phyloP scores from a whole-genome alignment of 106 monocot species.

The Dendrobium catenatum region DNA sequence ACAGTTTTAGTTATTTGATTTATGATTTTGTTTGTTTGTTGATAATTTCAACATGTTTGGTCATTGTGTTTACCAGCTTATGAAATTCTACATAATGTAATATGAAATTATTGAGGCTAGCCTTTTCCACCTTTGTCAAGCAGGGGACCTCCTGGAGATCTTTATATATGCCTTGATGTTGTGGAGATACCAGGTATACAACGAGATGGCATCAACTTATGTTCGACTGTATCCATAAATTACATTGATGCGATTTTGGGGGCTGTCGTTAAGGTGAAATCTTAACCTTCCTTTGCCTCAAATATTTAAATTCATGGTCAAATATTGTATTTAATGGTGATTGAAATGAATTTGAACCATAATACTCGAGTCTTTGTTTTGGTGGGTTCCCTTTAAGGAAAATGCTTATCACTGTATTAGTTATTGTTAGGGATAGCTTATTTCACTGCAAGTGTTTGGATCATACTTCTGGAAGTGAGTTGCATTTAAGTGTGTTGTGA shows the following conservation, averaged over 20 bases:
- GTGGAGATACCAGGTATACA: constrained; percentile 81
- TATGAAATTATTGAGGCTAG: background rate
- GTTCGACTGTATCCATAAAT: constrained; percentile 68
- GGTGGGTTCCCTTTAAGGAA: background rate
- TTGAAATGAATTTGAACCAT: background rate
- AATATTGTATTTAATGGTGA: background rate
- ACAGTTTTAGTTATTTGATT: background rate
- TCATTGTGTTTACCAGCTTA: background rate
- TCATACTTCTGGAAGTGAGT: too few species aligned
- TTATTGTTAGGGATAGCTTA: too few species aligned
- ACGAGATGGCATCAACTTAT: constrained; percentile 85
- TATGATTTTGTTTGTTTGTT: background rate
- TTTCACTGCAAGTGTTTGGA: too few species aligned
- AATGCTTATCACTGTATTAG: too few species aligned
- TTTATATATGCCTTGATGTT: constrained; percentile 91
- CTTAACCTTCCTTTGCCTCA: constrained; percentile 7
- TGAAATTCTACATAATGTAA: background rate
- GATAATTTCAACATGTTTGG: background rate
- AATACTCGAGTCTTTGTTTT: background rate
- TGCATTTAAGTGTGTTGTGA: background rate
- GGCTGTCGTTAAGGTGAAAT: constrained; percentile 62
- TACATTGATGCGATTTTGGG: constrained; percentile 95
- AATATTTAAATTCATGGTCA: background rate
- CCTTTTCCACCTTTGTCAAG: constrained; percentile 3
- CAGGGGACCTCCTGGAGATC: constrained; percentile 95